Conservation (phyloP, 73 alveolate species). For the Tetrahymena malaccensis region DNA sequence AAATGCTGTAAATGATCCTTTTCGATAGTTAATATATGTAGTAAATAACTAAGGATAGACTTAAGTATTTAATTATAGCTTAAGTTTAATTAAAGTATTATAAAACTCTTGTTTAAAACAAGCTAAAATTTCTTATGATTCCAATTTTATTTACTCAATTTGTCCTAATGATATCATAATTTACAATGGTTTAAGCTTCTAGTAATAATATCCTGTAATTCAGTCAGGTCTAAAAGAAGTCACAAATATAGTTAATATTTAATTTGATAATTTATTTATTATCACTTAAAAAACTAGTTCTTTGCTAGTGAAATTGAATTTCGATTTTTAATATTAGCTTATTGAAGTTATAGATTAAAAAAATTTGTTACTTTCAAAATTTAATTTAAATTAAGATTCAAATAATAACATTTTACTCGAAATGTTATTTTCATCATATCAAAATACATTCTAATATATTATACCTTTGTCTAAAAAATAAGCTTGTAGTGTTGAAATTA, state of each 20-base stretch:
- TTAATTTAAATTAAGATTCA: no score
- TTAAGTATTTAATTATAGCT: not conserved
- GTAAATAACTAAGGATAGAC: not conserved
- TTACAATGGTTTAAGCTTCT: not conserved
- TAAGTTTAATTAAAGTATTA: not conserved
- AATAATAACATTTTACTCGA: no score
- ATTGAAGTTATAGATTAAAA: no score
- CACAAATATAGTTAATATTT: not conserved
- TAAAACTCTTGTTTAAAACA: not conserved
- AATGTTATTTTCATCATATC: no score
- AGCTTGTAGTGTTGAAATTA: no score
- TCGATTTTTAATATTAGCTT: no score
- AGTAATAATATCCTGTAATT: not conserved
- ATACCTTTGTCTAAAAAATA: no score
- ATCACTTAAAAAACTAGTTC: not conserved
- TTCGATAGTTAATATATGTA: not conserved
- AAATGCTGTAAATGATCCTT: not conserved
- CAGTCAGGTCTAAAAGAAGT: not conserved
- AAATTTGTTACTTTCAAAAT: no score
- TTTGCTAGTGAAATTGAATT: no score
- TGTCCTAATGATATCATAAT: not conserved
- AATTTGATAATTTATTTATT: not conserved
- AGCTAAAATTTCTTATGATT: not conserved
- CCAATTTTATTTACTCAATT: not conserved
- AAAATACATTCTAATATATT: no score